Base-by-base conservation (phyloP, 768 basidiomycete species). In the Trichaptum fuscoviolaceum region DNA sequence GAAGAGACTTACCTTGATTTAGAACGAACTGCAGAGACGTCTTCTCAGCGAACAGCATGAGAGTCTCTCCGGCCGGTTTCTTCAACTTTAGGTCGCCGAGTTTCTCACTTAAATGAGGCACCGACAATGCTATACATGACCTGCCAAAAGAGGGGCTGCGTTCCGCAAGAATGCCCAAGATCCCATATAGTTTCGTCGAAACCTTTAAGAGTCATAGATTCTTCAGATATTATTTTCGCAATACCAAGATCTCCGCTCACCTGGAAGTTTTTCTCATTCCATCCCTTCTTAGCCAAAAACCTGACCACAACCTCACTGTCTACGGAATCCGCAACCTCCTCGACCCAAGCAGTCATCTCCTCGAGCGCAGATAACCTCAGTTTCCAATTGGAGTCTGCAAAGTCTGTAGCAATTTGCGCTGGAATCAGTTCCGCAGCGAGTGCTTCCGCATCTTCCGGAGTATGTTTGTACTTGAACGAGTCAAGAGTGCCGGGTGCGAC, bases 231-330 rank as follows among this genome's bases (percentile, higher is more conserved):
- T 35, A 23, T 24, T 3, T 25, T 61, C 64, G 17, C 62, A 24
- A 5, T 26, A 1, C 35, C 24, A 27, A 17, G 10, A 4, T 68
- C 57, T 7, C 20, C 25, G 72, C 77, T 65, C 67, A 92, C 96
- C 81, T 99, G 96, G 70, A 99, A 99, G 73, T 99, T 99, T 82
- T 97, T 99, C 79, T 99, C 97, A n/a, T 83, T 85, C 95, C 95
- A 98, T 1, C 96, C 95, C 69, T 92, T 94, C 82, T 96, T 99
- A 3, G 86, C 89, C 67, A 99, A 77, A 70, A 91, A 89, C 26
- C 96, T 84, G 23, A 98, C 86, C 42, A 99, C 72, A 5, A 99
- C 87, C 76, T 99, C 97, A 15, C 90, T 87, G 70, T 99, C 96
- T 0, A 92, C 77, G 0, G 82, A 80, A 35, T 84, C 82, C 15